A percentile compares a stretch with the other conserved stretches of the same genome.
Conservation (phyloP, 1,139 yeast species). For the Barnettozyma hawaiiensis region DNA sequence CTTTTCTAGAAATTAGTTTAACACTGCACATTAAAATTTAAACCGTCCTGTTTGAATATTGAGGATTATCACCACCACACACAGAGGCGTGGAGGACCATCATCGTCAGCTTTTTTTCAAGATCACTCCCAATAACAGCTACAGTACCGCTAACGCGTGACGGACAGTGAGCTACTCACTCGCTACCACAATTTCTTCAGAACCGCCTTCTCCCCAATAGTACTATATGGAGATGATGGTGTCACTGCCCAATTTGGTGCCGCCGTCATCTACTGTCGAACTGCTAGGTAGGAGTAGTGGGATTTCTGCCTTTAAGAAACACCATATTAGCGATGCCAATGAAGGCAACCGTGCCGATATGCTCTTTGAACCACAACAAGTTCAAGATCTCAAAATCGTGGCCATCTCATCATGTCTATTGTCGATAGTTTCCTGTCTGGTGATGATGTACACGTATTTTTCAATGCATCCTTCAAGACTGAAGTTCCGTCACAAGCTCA, state of each 20-base stretch:
- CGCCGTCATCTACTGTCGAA: neutral
- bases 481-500: conserved; percentile 68
- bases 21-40: too few relatives aligned
- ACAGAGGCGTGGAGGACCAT: too few relatives aligned
- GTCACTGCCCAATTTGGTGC: neutral
- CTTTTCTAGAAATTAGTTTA: too few relatives aligned
- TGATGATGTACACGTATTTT: conserved; percentile 48
- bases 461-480: conserved; percentile 58
- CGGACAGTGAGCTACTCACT: too few relatives aligned
- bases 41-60: too few relatives aligned
- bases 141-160: too few relatives aligned
- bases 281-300: neutral
- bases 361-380: neutral
- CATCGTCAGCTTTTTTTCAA: too few relatives aligned
- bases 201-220: too few relatives aligned
- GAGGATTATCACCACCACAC: too few relatives aligned
- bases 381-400: conserved; percentile 27
- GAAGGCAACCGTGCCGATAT: neutral
- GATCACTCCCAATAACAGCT: too few relatives aligned
- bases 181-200: too few relatives aligned
- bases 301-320: neutral
- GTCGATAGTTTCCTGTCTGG: conserved; percentile 50
- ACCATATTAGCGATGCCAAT: neutral
- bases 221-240: too few relatives aligned
- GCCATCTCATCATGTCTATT: conserved; percentile 54